A percentile compares a stretch with the other conserved stretches of the same genome.
These are phyloP conservation scores for Astrocystis sublimbata DNA, from an alignment of 495 filamentous ascomycete genomes.

Conservation along the genomic window DNA sequence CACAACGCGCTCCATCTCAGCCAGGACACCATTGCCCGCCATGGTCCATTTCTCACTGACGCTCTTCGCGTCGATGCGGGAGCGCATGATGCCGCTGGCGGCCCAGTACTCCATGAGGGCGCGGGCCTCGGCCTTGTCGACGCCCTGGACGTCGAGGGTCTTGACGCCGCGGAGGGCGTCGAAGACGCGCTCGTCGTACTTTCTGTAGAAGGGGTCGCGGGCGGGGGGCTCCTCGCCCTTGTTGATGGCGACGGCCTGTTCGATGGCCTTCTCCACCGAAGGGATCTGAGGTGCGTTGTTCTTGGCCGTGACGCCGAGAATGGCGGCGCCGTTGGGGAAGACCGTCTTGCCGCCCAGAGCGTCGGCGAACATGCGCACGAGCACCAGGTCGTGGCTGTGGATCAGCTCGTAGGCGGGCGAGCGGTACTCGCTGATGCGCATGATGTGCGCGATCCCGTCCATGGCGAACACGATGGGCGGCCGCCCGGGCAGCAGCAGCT, in stretches of 20 bases:
- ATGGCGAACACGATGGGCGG: conserved; percentile 79
- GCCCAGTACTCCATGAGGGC: conserved; percentile 92
- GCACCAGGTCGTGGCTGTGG: conserved; percentile 81
- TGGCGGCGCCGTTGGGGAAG: conserved; percentile 75
- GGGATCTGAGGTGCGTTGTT: conserved; percentile 64
- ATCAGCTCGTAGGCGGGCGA: conserved; percentile 65
- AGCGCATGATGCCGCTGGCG: conserved; percentile 74
- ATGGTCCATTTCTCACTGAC: conserved; percentile 86
- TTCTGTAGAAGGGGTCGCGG: conserved; percentile 61
- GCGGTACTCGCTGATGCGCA: conserved; percentile 72
- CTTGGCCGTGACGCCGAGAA: conserved; percentile 70
- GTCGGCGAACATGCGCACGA: conserved; percentile 74
- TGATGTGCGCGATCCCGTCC: conserved; percentile 79
- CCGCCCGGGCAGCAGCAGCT: conserved; percentile 64
- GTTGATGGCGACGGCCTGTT: conserved; percentile 49
- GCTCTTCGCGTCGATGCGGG: conserved; percentile 65
- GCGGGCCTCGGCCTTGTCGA: conserved; percentile 75
- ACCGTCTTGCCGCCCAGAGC: conserved; percentile 58
- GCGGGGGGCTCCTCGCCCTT: conserved; percentile 48
- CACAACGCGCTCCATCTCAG: conserved; percentile 73
- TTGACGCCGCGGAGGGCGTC: conserved; percentile 55
- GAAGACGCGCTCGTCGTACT: conserved; percentile 67
- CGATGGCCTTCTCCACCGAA: conserved; percentile 65
- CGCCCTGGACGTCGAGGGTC: conserved; percentile 56
- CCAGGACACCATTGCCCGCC: conserved; percentile 77